A percentile compares a stretch with the other conserved stretches of the same genome.
Evolutionary conservation across 2,329 filamentous ascomycete genomes (phyloP).

Genomic region (Pseudogymnoascus sp.): DNA sequence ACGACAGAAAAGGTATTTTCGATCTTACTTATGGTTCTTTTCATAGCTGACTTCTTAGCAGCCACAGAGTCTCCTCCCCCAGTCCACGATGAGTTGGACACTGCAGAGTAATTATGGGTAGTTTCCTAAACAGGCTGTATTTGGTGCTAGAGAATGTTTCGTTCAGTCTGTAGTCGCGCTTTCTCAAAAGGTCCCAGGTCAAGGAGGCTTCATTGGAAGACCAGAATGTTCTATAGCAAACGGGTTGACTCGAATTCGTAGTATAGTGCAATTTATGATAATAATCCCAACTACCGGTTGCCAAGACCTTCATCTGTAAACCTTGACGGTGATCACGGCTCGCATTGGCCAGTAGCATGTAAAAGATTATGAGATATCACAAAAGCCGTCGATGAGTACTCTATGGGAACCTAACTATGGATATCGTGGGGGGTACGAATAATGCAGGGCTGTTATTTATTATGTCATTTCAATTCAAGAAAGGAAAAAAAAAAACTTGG

Average conservation of each 20-base stretch:
- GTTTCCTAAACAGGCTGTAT: conserved; percentile 1
- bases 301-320: neutral
- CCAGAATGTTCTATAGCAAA: conserved; percentile 1
- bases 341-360: neutral
- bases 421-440: neutral
- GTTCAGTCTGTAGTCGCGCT: neutral
- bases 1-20: conserved; percentile 77
- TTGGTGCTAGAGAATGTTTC: neutral
- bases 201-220: conserved; percentile 1
- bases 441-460: neutral
- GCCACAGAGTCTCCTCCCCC: conserved; percentile 71
- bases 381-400: neutral
- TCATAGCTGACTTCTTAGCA: conserved; percentile 19
- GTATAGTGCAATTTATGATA: conserved; percentile 1
- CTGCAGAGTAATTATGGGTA: conserved; percentile 58
- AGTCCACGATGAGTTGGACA: conserved; percentile 89
- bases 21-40: conserved; percentile 13
- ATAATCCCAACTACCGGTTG: neutral
- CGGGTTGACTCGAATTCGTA: neutral
- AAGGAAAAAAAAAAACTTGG: neutral
- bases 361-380: neutral
- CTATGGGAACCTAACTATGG: neutral
- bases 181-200: neutral
- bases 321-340: neutral
- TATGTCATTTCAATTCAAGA: neutral